Evolutionary conservation across 257 asterid genomes (phyloP), one percentile per base, ranked within the genome.

Genomic region (Perilla frutescens): DNA sequence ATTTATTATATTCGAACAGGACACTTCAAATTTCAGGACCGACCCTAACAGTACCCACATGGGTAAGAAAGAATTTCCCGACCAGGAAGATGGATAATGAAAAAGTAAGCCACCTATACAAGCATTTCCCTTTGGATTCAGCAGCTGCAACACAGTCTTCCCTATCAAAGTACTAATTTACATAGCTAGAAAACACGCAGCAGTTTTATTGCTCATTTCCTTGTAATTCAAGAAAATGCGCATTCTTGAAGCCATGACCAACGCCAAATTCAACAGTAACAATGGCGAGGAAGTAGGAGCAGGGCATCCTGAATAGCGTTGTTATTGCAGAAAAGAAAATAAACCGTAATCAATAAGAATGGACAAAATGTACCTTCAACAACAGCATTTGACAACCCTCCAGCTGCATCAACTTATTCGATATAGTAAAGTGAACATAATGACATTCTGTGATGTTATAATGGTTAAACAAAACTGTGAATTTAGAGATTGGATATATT

Each of bases 401-500:
- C 26, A 20, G 26, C 26, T 20, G 26, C 26, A 20, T 20, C 26
- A 20, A 20, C 26, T 20, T 20, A 20, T 20, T 20, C 26, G 26
- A 20, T 20, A 20, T 20, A 20, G 26, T 20, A 20, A 20, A 20
- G 26, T 20, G 26, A 20, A 20, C 26, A 20, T 20, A 20, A 20
- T 20, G 26, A 20, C 26, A 20, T 20, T 20, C 26, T 20, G 26
- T 20, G 26, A 20, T 20, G 26, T 20, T 20, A 20, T 20, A 20
- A 20, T 20, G 26, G 26, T 20, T 20, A 20, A 20, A 47, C 71
- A 45, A 66, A 66, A 66, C 44, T 31, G 58, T 58, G 3, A 4
- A 15, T 34, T 54, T 68, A n/a, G 54, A 37, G 73, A 10, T 54
- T 20, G 53, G 37, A 69, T 31, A 11, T 40, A 39, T 39, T 40